Percentiles rank a stretch among this genome's conserved stretches.
phyloP scores from a whole-genome alignment of 495 filamentous ascomycete species.

The Lasiosphaeriaceae sp. region DNA sequence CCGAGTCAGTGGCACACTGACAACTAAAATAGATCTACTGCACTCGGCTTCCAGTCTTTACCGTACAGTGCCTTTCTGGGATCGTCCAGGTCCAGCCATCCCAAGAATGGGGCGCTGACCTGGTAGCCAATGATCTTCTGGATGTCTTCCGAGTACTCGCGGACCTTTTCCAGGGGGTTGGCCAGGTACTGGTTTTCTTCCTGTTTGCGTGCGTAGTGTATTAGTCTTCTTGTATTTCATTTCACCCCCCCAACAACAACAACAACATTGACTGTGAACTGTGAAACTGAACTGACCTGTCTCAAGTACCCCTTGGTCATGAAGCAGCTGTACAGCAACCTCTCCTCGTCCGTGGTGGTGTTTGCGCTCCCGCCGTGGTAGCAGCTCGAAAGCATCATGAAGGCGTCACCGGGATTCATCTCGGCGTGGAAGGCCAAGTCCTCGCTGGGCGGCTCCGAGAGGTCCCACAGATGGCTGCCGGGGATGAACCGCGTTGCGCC shows the following conservation, averaged over 20 bases:
- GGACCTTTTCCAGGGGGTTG: not conserved
- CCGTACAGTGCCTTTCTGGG: constrained; percentile 1
- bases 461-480: constrained; percentile 34
- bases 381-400: constrained; percentile 27
- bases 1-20: no score
- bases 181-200: constrained; percentile 8
- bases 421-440: constrained; percentile 23
- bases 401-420: constrained; percentile 29
- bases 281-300: constrained; percentile 3
- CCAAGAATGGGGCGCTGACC: constrained; percentile 4
- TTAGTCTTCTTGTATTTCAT: not conserved
- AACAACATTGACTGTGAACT: no score
- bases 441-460: constrained; percentile 11
- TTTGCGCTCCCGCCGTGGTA: constrained; percentile 31
- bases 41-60: not conserved
- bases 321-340: constrained; percentile 5
- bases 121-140: constrained; percentile 7
- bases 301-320: constrained; percentile 8
- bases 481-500: constrained; percentile 40
- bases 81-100: constrained; percentile 6
- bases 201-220: not conserved
- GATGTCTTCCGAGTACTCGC: not conserved
- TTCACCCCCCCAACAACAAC: no score
- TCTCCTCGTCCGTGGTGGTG: constrained; percentile 21
- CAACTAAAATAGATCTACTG: not conserved